Percentiles rank a stretch among this genome's conserved stretches.
Evolutionary conservation across 495 filamentous ascomycete species (phyloP).

Genomic region (Bathelium albidoporum): DNA sequence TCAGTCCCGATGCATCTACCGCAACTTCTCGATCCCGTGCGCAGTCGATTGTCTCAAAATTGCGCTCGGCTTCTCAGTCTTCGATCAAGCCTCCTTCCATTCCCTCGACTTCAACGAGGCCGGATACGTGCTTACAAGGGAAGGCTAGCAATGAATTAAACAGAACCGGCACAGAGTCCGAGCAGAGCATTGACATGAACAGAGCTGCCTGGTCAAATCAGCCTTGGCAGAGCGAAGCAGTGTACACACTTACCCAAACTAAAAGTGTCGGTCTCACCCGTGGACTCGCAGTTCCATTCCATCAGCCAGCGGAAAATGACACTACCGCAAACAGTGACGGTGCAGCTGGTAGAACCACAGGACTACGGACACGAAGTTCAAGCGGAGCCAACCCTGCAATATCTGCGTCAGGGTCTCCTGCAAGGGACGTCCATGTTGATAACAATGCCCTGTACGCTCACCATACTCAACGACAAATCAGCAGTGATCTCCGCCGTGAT

Average conservation of each 20-base stretch:
- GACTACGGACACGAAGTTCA: slow-evolving; percentile 1
- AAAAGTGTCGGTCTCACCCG: neutral
- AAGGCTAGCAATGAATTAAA: neutral
- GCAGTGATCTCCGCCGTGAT: neutral
- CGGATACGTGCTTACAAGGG: neutral
- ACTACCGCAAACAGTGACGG: neutral
- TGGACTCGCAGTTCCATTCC: neutral
- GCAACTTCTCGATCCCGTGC: neutral
- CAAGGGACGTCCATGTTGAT: neutral
- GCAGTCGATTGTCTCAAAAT: neutral
- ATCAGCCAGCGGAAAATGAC: neutral
- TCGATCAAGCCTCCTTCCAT: neutral
- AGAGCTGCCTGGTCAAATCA: neutral
- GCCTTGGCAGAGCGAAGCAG: neutral
- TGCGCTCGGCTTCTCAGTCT: neutral
- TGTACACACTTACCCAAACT: neutral
- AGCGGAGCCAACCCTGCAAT: neutral
- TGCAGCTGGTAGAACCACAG: neutral
- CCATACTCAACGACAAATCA: neutral
- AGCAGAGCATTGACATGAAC: neutral
- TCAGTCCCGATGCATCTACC: neutral
- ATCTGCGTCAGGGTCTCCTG: neutral
- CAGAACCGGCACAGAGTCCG: neutral
- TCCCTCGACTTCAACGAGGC: neutral
- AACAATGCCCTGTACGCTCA: neutral